Base-by-base conservation (phyloP, 176 grass and related monocot species). In the Themeda triandra region DNA sequence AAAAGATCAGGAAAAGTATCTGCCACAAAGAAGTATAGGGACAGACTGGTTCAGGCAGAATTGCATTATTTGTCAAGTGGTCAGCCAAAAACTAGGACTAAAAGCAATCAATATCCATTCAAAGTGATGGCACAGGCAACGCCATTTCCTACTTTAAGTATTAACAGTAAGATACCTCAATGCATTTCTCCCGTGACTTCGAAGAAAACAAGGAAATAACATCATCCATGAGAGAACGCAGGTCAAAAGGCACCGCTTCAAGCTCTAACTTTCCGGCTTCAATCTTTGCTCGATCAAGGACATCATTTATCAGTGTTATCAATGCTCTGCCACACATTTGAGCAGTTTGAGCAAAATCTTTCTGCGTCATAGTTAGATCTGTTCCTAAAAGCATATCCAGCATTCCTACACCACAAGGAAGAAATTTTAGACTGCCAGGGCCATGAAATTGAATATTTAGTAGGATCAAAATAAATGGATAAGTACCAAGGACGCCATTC, bases 191-290 rank as follows among this genome's bases (percentile, higher is more conserved):
- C 91, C 89, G 87, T 63, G 93, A 90, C 65, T 98, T 98, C 31
- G 96, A 95, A 85, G 96, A 93, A 85, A 98, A 98, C 87, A 98
- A 90, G 71, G 93, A 98, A 78, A 98, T 88, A 13, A 98, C 91
- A 71, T 98, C 96, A 71, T 98, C 96, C 80, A 95, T 82, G 46
- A 95, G 80, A 80, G 90, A 92, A 35, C 87, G 82, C 80, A 98
- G 39, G 46, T 98, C 93, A 89, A 98, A 98, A 33, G 85, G 89
- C 33, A 98, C 89, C 8, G 83, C 86, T 75, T 98, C 96, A 71
- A 98, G 91, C 82, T 98, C 96, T 63, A 98, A 85, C 49, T 95
- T 98, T 35, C 96, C 96, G 66, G 96, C 91, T 82, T 98, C 96
- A 81, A 98, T 94, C 89, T 98, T 98, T 66, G 92, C 96, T 10